These are phyloP conservation scores for Fagopyrum tataricum DNA, from an alignment of 148 eudicot species.

Conservation along the genomic window DNA sequence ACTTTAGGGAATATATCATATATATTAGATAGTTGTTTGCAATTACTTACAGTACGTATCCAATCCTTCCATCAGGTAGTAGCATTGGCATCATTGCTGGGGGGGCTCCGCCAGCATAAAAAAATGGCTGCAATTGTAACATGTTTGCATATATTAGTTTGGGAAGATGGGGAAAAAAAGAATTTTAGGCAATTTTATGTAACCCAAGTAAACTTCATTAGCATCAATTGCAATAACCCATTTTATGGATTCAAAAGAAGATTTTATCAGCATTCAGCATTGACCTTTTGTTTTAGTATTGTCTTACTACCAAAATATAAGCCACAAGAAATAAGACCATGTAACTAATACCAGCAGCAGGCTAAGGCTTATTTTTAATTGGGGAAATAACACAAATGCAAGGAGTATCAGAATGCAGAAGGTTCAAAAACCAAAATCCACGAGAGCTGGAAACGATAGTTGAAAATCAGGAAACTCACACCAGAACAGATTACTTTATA, in stretches of 20 bases:
- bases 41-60: conserved; percentile 83
- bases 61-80: conserved; percentile 92
- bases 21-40: neutral
- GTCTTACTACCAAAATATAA: no score
- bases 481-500: no score
- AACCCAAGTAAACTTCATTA: no score
- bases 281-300: neutral
- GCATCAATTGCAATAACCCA: neutral
- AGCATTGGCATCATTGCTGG: conserved; percentile 98
- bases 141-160: neutral
- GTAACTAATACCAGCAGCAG: neutral
- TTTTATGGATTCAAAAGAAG: no score
- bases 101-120: conserved; percentile 67
- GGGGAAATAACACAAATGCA: neutral
- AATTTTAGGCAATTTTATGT: neutral
- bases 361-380: neutral
- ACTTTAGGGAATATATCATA: neutral
- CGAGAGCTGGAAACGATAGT: no score
- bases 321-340: neutral
- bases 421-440: neutral
- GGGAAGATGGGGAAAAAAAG: neutral
- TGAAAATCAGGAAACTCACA: no score
- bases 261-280: no score
- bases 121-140: conserved; percentile 48
- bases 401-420: neutral